phyloP scores from a whole-genome alignment of 1,139 yeast genomes.

The Hansenula lynferdii region DNA sequence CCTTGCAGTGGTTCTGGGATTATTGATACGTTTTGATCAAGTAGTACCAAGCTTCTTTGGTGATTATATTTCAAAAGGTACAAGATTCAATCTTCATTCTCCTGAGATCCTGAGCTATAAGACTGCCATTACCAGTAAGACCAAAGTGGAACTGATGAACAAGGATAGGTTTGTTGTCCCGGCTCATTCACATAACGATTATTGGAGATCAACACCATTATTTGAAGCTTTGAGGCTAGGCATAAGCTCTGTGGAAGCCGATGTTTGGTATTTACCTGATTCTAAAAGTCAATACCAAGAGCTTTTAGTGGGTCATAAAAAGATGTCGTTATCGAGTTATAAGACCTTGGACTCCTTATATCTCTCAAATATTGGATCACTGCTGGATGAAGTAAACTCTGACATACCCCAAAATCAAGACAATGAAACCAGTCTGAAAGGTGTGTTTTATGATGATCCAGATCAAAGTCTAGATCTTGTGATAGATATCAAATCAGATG shows the following conservation, averaged over 20 bases:
- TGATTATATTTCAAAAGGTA: neutral
- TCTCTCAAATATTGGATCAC: conserved; percentile 45
- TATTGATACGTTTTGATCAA: too few species aligned
- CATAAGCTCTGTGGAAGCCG: conserved; percentile 63
- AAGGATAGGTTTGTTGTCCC: neutral
- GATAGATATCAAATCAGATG: conserved; percentile 45
- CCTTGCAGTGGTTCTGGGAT: too few species aligned
- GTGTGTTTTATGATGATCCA: conserved; percentile 39
- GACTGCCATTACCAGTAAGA: neutral
- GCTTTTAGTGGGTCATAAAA: conserved; percentile 39
- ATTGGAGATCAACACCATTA: conserved; percentile 61
- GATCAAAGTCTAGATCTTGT: conserved; percentile 36
- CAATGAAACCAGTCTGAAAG: conserved; percentile 20
- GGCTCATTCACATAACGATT: conserved; percentile 73
- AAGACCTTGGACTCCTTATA: conserved; percentile 49
- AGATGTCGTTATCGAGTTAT: conserved; percentile 36
- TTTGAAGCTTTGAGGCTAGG: conserved; percentile 62
- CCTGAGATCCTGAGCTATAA: neutral
- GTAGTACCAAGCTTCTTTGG: neutral
- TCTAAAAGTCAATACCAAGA: neutral
- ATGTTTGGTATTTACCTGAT: conserved; percentile 45
- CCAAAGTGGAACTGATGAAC: conserved; percentile 3
- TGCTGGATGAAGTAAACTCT: conserved; percentile 27
- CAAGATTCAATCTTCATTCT: neutral
- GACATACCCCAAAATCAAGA: neutral